phyloP scores from a whole-genome alignment of 345 rosid species.

The Eutrema japonicum region DNA sequence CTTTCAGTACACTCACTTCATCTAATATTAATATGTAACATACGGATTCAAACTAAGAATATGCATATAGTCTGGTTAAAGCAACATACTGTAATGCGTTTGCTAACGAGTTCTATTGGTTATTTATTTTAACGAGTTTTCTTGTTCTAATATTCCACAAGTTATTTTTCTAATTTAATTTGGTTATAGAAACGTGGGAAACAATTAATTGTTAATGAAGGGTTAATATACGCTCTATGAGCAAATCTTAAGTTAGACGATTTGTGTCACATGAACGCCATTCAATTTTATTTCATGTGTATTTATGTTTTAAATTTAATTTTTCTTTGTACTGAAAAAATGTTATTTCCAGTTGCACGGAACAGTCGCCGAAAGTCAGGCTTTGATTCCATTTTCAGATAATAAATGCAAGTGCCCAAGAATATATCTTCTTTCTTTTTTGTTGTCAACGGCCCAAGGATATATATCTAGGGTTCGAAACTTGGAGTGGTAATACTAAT shows the following conservation, averaged over 20 bases:
- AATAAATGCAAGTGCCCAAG: conserved; percentile 10
- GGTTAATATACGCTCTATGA: conserved; percentile 19
- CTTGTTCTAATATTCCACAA: background rate
- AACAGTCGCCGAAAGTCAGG: conserved; percentile 42
- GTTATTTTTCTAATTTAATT: background rate
- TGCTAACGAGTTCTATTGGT: conserved; percentile 13
- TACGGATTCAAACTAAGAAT: background rate
- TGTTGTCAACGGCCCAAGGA: too few relatives aligned
- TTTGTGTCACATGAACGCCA: conserved; percentile 43
- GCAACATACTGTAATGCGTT: conserved; percentile 14
- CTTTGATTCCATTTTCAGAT: conserved; percentile 26
- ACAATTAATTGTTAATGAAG: conserved; percentile 16
- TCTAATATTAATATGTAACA: background rate
- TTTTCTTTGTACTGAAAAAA: conserved; percentile 2
- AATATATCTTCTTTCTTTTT: background rate
- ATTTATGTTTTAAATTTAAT: conserved; percentile 1
- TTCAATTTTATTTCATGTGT: conserved; percentile 23
- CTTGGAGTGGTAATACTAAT: too few relatives aligned
- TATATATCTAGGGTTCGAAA: too few relatives aligned
- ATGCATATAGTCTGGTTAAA: background rate
- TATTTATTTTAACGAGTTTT: background rate
- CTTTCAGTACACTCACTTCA: conserved; percentile 1
- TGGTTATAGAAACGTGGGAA: conserved; percentile 15
- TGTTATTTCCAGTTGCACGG: conserved; percentile 31
- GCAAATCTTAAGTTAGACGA: conserved; percentile 44